Conservation (phyloP, 2,329 filamentous ascomycete genomes). For the Pseudogymnoascus sp. region DNA sequence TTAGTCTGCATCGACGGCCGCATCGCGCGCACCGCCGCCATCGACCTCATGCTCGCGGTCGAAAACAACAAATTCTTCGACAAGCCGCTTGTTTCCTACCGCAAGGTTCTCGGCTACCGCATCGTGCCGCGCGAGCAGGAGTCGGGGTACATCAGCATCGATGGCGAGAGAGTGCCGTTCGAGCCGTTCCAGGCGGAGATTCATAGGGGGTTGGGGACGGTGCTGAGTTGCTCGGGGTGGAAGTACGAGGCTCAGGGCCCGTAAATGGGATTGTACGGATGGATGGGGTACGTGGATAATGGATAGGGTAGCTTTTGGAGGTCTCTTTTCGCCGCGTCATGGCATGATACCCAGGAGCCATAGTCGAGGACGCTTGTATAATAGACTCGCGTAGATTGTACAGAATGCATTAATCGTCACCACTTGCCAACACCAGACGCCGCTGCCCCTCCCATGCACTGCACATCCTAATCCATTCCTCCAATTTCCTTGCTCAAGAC, state of each 20-base stretch:
- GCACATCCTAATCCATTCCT: background rate
- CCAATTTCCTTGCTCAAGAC: background rate
- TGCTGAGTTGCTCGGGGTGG: slow-evolving; percentile 67
- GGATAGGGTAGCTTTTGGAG: slow-evolving; percentile 1
- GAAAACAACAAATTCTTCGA: slow-evolving; percentile 73
- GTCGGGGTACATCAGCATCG: slow-evolving; percentile 84
- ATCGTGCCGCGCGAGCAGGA: slow-evolving; percentile 66
- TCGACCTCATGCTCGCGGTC: slow-evolving; percentile 64
- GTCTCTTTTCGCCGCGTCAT: slow-evolving; percentile 12
- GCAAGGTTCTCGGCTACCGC: slow-evolving; percentile 80
- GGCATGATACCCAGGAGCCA: slow-evolving; percentile 15
- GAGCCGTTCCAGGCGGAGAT: slow-evolving; percentile 87
- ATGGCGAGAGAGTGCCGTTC: slow-evolving; percentile 82
- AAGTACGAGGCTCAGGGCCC: slow-evolving; percentile 60
- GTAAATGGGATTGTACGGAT: background rate
- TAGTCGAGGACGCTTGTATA: slow-evolving; percentile 1
- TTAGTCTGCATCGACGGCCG: slow-evolving; percentile 73
- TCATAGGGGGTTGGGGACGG: slow-evolving; percentile 71
- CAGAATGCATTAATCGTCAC: slow-evolving; percentile 16
- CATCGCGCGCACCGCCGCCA: slow-evolving; percentile 55
- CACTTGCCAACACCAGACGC: slow-evolving; percentile 16
- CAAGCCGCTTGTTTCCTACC: slow-evolving; percentile 66
- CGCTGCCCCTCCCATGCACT: slow-evolving; percentile 2
- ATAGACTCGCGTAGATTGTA: slow-evolving; percentile 12
- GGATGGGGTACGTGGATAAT: background rate